Percentiles rank a stretch among this genome's conserved stretches.
phyloP scores from a whole-genome alignment of 192 early-diverging fungal genomes.

The Phycomyces blakesleeanus region DNA sequence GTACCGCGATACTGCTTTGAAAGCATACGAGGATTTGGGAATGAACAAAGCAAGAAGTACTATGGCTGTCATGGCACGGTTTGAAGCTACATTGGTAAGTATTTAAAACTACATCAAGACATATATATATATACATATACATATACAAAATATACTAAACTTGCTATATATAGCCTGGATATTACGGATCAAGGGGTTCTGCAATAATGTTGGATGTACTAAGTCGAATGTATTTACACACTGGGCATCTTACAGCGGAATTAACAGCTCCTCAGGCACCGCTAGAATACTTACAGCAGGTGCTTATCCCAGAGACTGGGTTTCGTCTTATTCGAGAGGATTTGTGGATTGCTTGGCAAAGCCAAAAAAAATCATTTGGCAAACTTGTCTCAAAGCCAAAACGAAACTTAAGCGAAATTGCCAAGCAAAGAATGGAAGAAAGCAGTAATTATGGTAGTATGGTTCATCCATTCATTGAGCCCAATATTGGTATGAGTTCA shows the following conservation, averaged over 20 bases:
- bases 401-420: neutral
- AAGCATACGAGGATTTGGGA: constrained; percentile 37
- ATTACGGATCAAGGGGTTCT: constrained; percentile 52
- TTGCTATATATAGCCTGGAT: constrained; percentile 40
- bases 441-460: constrained; percentile 17
- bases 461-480: neutral
- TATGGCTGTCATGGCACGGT: constrained; percentile 37
- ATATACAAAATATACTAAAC: neutral
- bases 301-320: constrained; percentile 48
- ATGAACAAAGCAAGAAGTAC: constrained; percentile 39
- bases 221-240: constrained; percentile 30
- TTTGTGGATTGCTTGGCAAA: neutral
- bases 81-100: constrained; percentile 41
- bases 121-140: too few species aligned
- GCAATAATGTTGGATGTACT: constrained; percentile 33
- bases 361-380: neutral
- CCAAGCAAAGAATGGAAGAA: constrained; percentile 18
- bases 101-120: too few species aligned
- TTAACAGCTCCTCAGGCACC: constrained; percentile 40
- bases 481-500: too few species aligned
- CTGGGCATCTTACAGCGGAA: constrained; percentile 28
- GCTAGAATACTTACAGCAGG: constrained; percentile 50
- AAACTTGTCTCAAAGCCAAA: neutral
- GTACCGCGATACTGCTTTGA: constrained; percentile 29
- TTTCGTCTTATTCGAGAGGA: constrained; percentile 46